Base-by-base conservation (phyloP, 2,329 filamentous ascomycete species). In the Ophiostoma ips region DNA sequence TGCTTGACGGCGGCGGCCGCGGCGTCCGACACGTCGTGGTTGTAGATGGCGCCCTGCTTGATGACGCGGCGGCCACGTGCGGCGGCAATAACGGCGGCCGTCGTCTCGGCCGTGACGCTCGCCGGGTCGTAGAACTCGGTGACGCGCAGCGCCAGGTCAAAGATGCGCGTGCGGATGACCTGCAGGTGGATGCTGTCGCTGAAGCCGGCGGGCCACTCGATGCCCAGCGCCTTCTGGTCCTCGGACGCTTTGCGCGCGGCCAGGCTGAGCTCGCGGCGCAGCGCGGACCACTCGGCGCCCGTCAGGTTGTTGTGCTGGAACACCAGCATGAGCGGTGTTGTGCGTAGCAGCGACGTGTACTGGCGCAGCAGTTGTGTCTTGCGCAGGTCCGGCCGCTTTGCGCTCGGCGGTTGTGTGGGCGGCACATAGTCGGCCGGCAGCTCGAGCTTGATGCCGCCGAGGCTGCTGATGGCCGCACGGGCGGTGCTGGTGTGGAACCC, bases 111-210 rank as follows among this genome's bases (percentile, higher is more conserved):
- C 30, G 61, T 59, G 13, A 63, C 59, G 5, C 63, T 57, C 16
- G 68, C 65, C 4, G 72, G 75, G 62, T 76, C 76, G 62, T 78
- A 94, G 67, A 88, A 94, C 62, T 96, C 90, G 54, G 89, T 81
- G 48, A 96, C 77, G 57, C 84, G 83, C 54, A 96, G 70, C 1
- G 90, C 89, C 16, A 86, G 79, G 57, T 83, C 81, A 63, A 98
- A 87, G 61, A 98, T 94, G 61, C 86, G 84, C 13, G 87, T 92
- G 62, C 92, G 83, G 50, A 98, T 71, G 24, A 94, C 85, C 64
- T 94, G 83, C 24, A 96, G 64, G 66, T 86, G 83, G 57, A 92
- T 74, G 36, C 71, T 68, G 2, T 76, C 67, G n/a, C 76, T 72
- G 33, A 87, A 62, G 31, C 75, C 65, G 19, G 68, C 55, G 0